A percentile compares a stretch with the other conserved stretches of the same genome.
Conservation (phyloP, 2,329 filamentous ascomycete species). For the Uncinocarpus reesii region DNA sequence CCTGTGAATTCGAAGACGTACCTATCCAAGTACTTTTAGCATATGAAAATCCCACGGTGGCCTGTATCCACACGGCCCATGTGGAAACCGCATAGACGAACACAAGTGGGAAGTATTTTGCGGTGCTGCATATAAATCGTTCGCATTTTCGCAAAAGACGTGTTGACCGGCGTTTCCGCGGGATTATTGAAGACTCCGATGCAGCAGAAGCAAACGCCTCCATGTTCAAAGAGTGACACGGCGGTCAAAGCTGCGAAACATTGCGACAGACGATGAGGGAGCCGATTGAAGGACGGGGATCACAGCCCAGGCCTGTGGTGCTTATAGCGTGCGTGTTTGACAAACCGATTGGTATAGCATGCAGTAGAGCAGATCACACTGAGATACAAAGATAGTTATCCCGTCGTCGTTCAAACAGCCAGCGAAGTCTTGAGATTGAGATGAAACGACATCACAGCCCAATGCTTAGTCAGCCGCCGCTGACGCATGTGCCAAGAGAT, state of each 20-base stretch:
- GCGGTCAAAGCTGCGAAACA: neutral
- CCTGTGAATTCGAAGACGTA: constrained; percentile 16
- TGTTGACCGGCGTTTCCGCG: constrained; percentile 34
- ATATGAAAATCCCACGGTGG: constrained; percentile 56
- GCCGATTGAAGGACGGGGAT: neutral
- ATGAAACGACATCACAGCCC: no score
- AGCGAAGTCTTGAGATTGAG: no score
- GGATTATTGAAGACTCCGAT: constrained; percentile 29
- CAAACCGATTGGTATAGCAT: neutral
- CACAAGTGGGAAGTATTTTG: constrained; percentile 72
- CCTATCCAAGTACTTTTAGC: constrained; percentile 41
- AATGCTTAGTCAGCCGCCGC: no score
- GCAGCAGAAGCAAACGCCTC: constrained; percentile 30
- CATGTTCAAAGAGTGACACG: constrained; percentile 20
- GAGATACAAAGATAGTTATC: no score
- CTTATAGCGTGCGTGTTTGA: neutral
- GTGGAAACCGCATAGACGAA: constrained; percentile 87
- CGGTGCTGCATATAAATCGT: constrained; percentile 68
- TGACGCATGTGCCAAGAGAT: no score
- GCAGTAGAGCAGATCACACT: no score
- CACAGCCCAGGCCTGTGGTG: neutral
- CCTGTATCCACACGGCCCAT: constrained; percentile 85
- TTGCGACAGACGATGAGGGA: neutral
- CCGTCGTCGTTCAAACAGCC: no score
- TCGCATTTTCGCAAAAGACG: constrained; percentile 49